A percentile compares a stretch with the other conserved stretches of the same genome.
Conservation (phyloP, 2,329 filamentous ascomycete genomes). For the Colletotrichum echinochloae region DNA sequence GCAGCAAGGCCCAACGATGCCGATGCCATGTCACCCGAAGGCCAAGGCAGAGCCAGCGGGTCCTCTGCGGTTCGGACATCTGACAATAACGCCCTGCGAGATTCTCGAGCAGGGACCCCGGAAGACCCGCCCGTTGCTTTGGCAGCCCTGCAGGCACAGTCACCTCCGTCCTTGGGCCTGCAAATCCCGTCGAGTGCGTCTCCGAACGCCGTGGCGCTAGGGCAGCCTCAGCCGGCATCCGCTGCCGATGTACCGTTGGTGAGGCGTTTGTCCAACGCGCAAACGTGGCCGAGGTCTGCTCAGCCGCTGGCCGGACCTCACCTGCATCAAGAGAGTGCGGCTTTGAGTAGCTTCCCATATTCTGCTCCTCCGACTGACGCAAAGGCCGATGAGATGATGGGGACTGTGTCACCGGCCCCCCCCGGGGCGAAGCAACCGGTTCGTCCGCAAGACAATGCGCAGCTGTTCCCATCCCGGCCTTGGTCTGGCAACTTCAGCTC, state of each 20-base stretch:
- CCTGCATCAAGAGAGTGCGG: neutral
- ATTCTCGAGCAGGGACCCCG: conserved; percentile 5
- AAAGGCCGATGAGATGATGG: conserved; percentile 49
- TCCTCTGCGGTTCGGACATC: conserved; percentile 9
- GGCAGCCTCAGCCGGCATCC: conserved; percentile 7
- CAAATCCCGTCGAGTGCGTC: conserved; percentile 47
- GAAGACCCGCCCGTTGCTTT: neutral
- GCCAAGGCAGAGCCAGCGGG: conserved; percentile 20
- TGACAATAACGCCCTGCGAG: conserved; percentile 1
- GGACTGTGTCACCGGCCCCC: conserved; percentile 52
- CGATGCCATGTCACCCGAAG: neutral
- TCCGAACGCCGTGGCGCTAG: conserved; percentile 25
- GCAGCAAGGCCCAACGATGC: conserved; percentile 31
- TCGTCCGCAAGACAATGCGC: conserved; percentile 53
- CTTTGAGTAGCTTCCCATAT: conserved; percentile 51
- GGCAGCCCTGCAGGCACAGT: conserved; percentile 1
- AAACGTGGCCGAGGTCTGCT: conserved; percentile 61
- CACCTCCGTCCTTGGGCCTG: conserved; percentile 44
- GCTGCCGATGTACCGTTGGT: conserved; percentile 35
- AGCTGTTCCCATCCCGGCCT: conserved; percentile 54
- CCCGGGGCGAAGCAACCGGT: conserved; percentile 56
- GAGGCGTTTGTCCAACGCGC: conserved; percentile 51
- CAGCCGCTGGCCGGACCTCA: conserved; percentile 41
- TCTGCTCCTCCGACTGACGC: conserved; percentile 54
- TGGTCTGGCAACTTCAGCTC: conserved; percentile 58